Evolutionary conservation across 345 rosid species (phyloP).

Genomic region (Eucalyptus regnans): DNA sequence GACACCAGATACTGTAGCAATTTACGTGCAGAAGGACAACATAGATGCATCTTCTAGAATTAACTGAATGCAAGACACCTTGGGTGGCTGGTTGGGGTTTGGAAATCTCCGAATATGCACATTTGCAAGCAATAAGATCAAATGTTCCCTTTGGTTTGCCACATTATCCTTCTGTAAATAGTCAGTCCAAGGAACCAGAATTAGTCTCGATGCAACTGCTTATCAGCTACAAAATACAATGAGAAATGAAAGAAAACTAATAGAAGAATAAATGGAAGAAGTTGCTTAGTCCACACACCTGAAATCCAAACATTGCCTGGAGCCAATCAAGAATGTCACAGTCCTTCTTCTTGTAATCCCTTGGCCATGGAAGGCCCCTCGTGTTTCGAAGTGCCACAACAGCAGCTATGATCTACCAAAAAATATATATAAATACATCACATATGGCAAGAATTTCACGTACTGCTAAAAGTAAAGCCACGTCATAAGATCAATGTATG

Average conservation of each 20-base stretch:
- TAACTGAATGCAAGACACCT: slow-evolving; percentile 39
- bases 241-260: neutral
- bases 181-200: neutral
- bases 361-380: slow-evolving; percentile 99
- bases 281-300: slow-evolving; percentile 24
- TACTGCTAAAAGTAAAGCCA: neutral
- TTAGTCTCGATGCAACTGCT: neutral
- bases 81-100: slow-evolving; percentile 95
- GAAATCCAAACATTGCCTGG: slow-evolving; percentile 97
- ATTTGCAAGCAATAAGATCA: slow-evolving; percentile 90
- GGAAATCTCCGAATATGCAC: slow-evolving; percentile 95
- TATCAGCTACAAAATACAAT: neutral
- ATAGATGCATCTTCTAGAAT: neutral
- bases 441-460: neutral
- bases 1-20: neutral
- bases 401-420: slow-evolving; percentile 83
- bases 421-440: neutral
- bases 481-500: neutral
- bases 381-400: slow-evolving; percentile 89
- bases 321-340: slow-evolving; percentile 99
- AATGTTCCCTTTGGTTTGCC: slow-evolving; percentile 98
- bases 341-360: slow-evolving; percentile 68
- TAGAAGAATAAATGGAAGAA: neutral
- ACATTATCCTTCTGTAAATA: slow-evolving; percentile 80
- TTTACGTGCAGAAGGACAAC: neutral